A percentile compares a stretch with the other conserved stretches of the same genome.
Conservation (phyloP, 352 stramenopile genomes). For the Pythium plurisporium region DNA sequence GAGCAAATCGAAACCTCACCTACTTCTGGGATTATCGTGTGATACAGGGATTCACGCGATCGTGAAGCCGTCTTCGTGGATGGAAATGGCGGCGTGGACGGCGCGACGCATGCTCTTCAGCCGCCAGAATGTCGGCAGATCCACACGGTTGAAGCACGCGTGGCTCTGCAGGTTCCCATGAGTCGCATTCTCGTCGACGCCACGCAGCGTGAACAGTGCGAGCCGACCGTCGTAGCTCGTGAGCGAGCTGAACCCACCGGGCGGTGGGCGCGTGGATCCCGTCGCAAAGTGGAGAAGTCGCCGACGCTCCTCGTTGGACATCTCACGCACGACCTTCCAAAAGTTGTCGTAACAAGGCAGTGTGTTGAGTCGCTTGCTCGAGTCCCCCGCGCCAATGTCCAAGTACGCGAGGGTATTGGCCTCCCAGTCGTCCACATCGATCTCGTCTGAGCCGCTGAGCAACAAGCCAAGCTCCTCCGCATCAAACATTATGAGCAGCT, state of each 20-base stretch:
- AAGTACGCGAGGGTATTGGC: too few relatives aligned
- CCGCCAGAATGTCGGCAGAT: constrained; percentile 58
- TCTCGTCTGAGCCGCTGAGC: constrained; percentile 94
- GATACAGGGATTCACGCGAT: too few relatives aligned
- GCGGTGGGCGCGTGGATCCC: too few relatives aligned
- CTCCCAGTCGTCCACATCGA: constrained; percentile 96
- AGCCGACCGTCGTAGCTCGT: constrained; percentile 24
- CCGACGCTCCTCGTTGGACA: constrained; percentile 15
- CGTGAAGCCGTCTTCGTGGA: constrained; percentile 5
- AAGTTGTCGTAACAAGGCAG: constrained; percentile 12
- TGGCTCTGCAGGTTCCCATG: constrained; percentile 21
- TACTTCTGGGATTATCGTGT: too few relatives aligned
- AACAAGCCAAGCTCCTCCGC: constrained; percentile 96
- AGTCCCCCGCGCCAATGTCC: too few relatives aligned
- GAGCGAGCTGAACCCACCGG: constrained; percentile 26
- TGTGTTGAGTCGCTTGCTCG: too few relatives aligned
- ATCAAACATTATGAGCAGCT: constrained; percentile 95
- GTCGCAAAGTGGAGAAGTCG: constrained; percentile 40
- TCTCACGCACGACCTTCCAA: constrained; percentile 51
- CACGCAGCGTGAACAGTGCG: constrained; percentile 20
- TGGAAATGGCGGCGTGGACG: neutral
- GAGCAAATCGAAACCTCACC: too few relatives aligned
- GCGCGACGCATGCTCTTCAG: neutral
- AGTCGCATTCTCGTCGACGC: neutral
- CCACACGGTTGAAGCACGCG: constrained; percentile 70